Evolutionary conservation across 2,329 filamentous ascomycete species (phyloP).

Genomic region (Penicillium sp.): DNA sequence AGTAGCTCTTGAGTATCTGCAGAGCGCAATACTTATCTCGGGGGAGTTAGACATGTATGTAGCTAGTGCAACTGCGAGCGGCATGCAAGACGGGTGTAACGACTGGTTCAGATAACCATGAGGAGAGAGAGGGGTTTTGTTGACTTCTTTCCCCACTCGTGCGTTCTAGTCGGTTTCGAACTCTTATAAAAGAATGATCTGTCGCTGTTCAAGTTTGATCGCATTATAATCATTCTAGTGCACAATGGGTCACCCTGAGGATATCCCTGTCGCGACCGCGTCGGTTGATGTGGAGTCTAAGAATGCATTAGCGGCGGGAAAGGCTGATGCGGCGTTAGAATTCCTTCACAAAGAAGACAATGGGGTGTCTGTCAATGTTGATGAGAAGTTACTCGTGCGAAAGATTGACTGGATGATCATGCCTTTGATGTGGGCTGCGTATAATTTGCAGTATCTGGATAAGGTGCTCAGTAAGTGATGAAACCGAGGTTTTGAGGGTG

Average conservation of each 20-base stretch:
- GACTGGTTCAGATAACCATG: neutral
- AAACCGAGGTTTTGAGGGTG: neutral
- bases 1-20: neutral
- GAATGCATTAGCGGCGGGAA: constrained; percentile 13
- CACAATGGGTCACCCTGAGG: neutral
- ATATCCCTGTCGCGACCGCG: neutral
- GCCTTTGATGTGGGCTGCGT: constrained; percentile 54
- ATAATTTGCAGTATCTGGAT: constrained; percentile 63
- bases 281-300: constrained; percentile 18
- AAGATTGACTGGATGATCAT: constrained; percentile 48
- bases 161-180: neutral
- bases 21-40: neutral
- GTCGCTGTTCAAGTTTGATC: neutral
- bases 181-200: too few species aligned
- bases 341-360: constrained; percentile 32
- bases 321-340: constrained; percentile 39
- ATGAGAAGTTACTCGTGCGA: constrained; percentile 33
- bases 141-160: neutral
- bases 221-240: neutral
- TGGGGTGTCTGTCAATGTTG: constrained; percentile 26
- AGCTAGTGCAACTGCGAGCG: neutral
- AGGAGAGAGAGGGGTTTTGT: neutral
- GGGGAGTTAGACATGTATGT: neutral
- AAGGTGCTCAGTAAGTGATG: constrained; percentile 51
- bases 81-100: neutral